Conservation (phyloP, 2,329 filamentous ascomycete species). For the Aureobasidium namibiae region DNA sequence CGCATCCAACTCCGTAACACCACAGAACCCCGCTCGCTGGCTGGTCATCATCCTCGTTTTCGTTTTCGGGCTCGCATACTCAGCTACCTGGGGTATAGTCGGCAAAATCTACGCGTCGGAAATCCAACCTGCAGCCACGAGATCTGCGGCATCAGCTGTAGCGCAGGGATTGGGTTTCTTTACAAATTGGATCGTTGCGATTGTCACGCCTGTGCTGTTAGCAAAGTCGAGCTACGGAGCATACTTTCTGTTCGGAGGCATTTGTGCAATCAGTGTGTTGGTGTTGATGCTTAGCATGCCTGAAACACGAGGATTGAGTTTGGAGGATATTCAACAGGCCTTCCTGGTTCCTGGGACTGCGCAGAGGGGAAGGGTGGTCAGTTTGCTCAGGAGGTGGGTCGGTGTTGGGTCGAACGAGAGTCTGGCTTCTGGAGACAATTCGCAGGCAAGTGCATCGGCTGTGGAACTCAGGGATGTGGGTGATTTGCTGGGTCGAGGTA, state of each 20-base stretch:
- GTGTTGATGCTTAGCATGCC: constrained; percentile 13
- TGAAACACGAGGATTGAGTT: constrained; percentile 12
- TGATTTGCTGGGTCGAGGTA: neutral
- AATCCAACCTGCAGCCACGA: constrained; percentile 47
- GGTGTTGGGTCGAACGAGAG: neutral
- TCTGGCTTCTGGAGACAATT: neutral
- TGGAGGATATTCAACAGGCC: constrained; percentile 13
- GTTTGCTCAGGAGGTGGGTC: neutral
- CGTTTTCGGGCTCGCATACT: constrained; percentile 39
- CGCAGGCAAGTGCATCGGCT: neutral
- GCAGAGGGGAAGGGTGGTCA: neutral
- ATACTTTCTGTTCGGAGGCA: constrained; percentile 27
- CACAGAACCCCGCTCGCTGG: constrained; percentile 31
- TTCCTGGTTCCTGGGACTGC: neutral
- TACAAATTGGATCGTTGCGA: constrained; percentile 28
- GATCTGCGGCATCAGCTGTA: constrained; percentile 46
- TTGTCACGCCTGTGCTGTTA: constrained; percentile 43
- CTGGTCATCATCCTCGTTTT: constrained; percentile 43
- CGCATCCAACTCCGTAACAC: constrained; percentile 24
- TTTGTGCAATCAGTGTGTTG: constrained; percentile 13
- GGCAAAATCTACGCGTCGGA: constrained; percentile 50
- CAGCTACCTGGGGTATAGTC: constrained; percentile 46
- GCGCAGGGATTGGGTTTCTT: constrained; percentile 46
- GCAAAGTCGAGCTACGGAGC: constrained; percentile 29
- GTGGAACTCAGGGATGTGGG: neutral